Evolutionary conservation across 2,329 filamentous ascomycete genomes (phyloP).

Genomic region (Fusarium paranaense): DNA sequence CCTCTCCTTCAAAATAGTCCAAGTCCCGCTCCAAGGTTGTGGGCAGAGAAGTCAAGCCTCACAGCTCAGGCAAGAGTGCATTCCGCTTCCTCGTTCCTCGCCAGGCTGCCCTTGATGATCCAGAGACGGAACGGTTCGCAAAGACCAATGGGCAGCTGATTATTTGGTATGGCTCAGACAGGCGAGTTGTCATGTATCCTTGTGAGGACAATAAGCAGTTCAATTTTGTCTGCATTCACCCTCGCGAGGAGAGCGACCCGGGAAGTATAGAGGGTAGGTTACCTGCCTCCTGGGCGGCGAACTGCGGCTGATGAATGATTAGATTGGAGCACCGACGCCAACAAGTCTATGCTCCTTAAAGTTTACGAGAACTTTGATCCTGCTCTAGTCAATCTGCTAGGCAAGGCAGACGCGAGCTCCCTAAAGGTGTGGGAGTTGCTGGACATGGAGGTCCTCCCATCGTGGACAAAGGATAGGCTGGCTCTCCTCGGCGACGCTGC

Average conservation of each 20-base stretch:
- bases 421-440: constrained; percentile 69
- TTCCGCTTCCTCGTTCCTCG: constrained; percentile 64
- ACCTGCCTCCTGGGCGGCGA: background rate
- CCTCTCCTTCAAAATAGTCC: constrained; percentile 15
- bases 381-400: constrained; percentile 53
- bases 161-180: constrained; percentile 56
- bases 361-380: constrained; percentile 57
- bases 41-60: constrained; percentile 45
- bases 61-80: constrained; percentile 63
- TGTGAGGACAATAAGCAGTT: constrained; percentile 56
- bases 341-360: constrained; percentile 52
- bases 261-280: constrained; percentile 19
- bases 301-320: background rate
- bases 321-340: constrained; percentile 51
- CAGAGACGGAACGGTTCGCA: constrained; percentile 29
- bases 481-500: constrained; percentile 75
- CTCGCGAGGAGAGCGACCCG: constrained; percentile 38
- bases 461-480: constrained; percentile 65
- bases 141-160: constrained; percentile 29
- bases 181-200: constrained; percentile 61
- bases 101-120: constrained; percentile 49
- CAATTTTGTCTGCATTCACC: constrained; percentile 66
- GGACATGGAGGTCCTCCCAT: constrained; percentile 70
- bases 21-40: constrained; percentile 42
- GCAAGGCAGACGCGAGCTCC: constrained; percentile 56